phyloP scores from a whole-genome alignment of 1,284 basidiomycete genomes.

The Cryptococcus jaspeensis region DNA sequence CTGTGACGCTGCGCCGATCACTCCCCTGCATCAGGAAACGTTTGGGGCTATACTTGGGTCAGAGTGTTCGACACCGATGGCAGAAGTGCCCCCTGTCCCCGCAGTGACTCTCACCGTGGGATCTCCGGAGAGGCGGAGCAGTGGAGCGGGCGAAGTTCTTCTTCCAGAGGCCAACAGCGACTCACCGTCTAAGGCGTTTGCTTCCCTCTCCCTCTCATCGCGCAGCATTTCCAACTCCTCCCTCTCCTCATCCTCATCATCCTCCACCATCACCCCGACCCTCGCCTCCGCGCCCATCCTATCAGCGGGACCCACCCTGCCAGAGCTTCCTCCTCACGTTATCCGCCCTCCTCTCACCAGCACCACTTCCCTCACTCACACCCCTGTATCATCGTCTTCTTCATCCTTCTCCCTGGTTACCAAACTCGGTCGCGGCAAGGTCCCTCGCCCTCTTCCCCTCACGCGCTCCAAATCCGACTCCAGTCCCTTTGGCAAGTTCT shows the following conservation, averaged over 20 bases:
- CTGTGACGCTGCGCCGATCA: slow-evolving; percentile 18
- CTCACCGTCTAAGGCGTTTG: slow-evolving; percentile 20
- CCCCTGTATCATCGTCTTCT: too few species aligned
- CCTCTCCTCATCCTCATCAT: too few species aligned
- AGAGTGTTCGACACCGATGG: slow-evolving; percentile 12
- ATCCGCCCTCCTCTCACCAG: too few species aligned
- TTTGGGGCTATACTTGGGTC: slow-evolving; percentile 17
- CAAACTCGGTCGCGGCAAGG: too few species aligned
- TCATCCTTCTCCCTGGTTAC: too few species aligned
- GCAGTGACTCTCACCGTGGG: slow-evolving; percentile 11
- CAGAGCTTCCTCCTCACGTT: too few species aligned
- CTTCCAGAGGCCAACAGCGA: background rate
- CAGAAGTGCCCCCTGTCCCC: slow-evolving; percentile 7
- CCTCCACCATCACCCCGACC: background rate
- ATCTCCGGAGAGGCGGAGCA: slow-evolving; percentile 4
- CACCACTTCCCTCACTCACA: too few species aligned
- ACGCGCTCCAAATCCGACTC: too few species aligned
- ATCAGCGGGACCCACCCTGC: too few species aligned
- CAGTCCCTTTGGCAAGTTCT: too few species aligned
- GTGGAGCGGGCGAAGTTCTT: background rate
- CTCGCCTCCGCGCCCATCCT: background rate
- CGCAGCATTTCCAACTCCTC: too few species aligned
- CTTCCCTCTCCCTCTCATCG: slow-evolving; percentile 11
- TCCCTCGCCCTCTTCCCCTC: too few species aligned
- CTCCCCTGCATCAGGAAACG: slow-evolving; percentile 21